phyloP scores from a whole-genome alignment of 1,139 yeast species.

The Scheffersomyces lignicola region DNA sequence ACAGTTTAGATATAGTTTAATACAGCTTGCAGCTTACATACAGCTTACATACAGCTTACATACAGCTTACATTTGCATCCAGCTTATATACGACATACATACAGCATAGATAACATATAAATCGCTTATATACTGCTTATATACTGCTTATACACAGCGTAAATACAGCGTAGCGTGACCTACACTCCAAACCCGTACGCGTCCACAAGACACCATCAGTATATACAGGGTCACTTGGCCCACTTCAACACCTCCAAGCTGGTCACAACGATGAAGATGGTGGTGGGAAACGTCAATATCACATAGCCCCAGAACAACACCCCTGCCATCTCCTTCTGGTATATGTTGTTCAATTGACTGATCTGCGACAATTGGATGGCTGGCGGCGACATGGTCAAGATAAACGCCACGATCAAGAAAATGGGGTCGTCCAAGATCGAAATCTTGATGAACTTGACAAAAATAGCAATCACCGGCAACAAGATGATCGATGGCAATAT shows the following conservation, averaged over 20 bases:
- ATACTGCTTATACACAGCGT: too few species aligned
- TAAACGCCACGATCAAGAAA: constrained; percentile 71
- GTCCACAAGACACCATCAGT: background rate
- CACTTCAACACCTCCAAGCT: constrained; percentile 65
- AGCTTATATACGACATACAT: too few species aligned
- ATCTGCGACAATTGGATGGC: constrained; percentile 84
- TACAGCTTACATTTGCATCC: too few species aligned
- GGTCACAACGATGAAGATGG: constrained; percentile 68
- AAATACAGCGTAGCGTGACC: too few species aligned
- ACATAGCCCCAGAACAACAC: constrained; percentile 89
- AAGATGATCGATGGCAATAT: constrained; percentile 68
- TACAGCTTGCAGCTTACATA: too few species aligned
- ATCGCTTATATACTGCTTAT: too few species aligned
- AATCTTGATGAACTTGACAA: constrained; percentile 63
- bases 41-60: too few species aligned
- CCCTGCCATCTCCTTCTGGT: constrained; percentile 82
- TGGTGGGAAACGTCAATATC: constrained; percentile 73
- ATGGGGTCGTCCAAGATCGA: constrained; percentile 84
- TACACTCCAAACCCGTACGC: too few species aligned
- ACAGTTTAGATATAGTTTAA: too few species aligned
- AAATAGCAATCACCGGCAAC: constrained; percentile 64
- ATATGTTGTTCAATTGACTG: constrained; percentile 73
- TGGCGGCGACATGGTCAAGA: constrained; percentile 78
- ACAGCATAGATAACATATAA: too few species aligned
- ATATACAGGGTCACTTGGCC: constrained; percentile 27